A percentile compares a stretch with the other conserved stretches of the same genome.
These are phyloP conservation scores for Termitomyces heimii DNA, from an alignment of 768 basidiomycete species.

Conservation along the genomic window DNA sequence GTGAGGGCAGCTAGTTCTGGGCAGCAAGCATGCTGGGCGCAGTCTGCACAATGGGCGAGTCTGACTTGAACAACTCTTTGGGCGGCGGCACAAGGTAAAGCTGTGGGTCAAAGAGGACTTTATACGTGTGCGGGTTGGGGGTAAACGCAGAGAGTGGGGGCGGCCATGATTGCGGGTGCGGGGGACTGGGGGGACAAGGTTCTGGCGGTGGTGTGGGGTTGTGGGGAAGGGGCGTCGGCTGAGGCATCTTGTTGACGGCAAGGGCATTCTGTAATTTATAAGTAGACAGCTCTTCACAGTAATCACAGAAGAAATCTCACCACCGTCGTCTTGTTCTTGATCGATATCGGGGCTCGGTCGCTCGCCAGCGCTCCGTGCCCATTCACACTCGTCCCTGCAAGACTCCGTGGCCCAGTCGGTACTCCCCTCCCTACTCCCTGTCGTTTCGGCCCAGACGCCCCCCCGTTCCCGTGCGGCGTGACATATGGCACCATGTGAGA, in stretches of 20 bases:
- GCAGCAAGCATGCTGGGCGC: background rate
- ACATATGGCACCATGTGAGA: slow-evolving; percentile 35
- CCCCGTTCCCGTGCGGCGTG: slow-evolving; percentile 43
- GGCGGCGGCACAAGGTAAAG: slow-evolving; percentile 31
- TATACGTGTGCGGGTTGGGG: slow-evolving; percentile 37
- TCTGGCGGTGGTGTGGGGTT: slow-evolving; percentile 18
- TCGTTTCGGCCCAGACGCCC: background rate
- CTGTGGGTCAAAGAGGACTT: slow-evolving; percentile 57
- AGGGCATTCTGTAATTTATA: background rate
- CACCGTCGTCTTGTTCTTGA: slow-evolving; percentile 26
- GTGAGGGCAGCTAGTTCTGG: background rate
- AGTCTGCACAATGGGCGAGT: background rate
- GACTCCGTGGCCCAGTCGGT: slow-evolving; percentile 10
- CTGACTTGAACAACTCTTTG: background rate
- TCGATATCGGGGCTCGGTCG: slow-evolving; percentile 28
- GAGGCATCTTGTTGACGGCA: slow-evolving; percentile 2
- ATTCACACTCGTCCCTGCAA: background rate
- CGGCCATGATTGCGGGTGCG: slow-evolving; percentile 19
- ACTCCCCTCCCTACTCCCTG: background rate
- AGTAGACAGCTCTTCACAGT: background rate
- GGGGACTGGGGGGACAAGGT: too few relatives aligned
- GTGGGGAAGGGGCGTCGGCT: slow-evolving; percentile 23
- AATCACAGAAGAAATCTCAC: background rate
- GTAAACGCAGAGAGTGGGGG: slow-evolving; percentile 14
- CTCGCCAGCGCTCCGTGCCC: slow-evolving; percentile 15